Evolutionary conservation across 2,329 filamentous ascomycete species (phyloP), one percentile per base, ranked within the genome.

Genomic region (Fusarium hainanense): DNA sequence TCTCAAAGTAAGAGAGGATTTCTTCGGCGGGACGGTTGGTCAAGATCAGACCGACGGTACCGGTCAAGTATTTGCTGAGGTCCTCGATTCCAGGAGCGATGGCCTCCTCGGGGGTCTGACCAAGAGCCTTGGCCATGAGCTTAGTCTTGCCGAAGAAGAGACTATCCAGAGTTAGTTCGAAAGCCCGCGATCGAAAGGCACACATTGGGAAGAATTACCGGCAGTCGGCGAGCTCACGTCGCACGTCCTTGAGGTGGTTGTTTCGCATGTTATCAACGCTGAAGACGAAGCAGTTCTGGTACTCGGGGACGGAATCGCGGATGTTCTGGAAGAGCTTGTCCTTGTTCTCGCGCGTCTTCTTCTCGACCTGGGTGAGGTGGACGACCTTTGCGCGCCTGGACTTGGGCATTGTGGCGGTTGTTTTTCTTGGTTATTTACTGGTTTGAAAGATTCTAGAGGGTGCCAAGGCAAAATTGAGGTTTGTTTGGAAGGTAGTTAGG

Each of bases 71-170:
- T 47, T 84, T 84, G 21, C 87, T 83, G 62, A 98, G 89, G 68
- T 84, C 82, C 78, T 93, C 85, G 76, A 96, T 89, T 78, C 93
- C 93, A 46, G 92, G 88, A 73, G 93, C 92, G 81, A 92, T 88
- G 82, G 94, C 93, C 76, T 93, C 92, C 77, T 92, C 91, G 72
- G 90, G 86, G 56, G 86, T 90, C 70, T 88, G 88, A 78, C 96
- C 96, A 27, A 99, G 91, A 60, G 96, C 94, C 83, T 96, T 95
- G 75, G 93, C 90, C 94, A 98, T 98, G 81, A 99, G 94, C 84
- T 98, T 98, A 64, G 95, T 98, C 85, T 98, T 99, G 83, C 95
- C 96, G 82, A 98, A 98, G 89, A 98, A 98, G 79, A 99, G 85
- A 75, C 94, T 96, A 75, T 49, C 18, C 44, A 57, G 23, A 56